These are phyloP conservation scores for Kappamyces sp. DNA, from an alignment of 192 early-diverging fungal genomes.

Conservation along the genomic window DNA sequence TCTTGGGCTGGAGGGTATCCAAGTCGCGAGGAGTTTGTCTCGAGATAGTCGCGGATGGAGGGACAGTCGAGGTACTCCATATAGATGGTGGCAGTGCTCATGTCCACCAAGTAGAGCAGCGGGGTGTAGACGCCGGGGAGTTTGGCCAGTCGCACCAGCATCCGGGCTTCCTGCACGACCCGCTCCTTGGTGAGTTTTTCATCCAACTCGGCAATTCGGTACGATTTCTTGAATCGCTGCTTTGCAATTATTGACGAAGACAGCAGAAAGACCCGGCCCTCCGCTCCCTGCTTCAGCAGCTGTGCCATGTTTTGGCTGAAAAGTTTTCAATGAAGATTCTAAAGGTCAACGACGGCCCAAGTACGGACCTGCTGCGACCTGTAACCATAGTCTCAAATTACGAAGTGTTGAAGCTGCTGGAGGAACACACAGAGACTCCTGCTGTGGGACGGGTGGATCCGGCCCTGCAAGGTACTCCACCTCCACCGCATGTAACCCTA, in stretches of 20 bases:
- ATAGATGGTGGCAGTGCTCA: slow-evolving; percentile 64
- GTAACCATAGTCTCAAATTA: no score
- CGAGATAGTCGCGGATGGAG: slow-evolving; percentile 62
- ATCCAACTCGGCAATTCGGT: slow-evolving; percentile 88
- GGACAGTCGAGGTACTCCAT: slow-evolving; percentile 83
- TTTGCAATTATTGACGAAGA: slow-evolving; percentile 60
- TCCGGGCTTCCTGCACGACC: slow-evolving; percentile 81
- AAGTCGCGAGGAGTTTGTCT: neutral
- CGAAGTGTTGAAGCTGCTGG: no score
- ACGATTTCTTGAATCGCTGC: slow-evolving; percentile 87
- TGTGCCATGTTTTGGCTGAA: no score
- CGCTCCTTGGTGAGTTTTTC: slow-evolving; percentile 69
- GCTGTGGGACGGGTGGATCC: no score
- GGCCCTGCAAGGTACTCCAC: no score
- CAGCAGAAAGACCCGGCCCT: no score
- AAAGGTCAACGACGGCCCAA: no score
- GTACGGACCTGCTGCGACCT: no score
- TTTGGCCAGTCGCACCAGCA: slow-evolving; percentile 64
- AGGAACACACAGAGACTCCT: no score
- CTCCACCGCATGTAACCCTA: no score
- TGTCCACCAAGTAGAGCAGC: slow-evolving; percentile 74
- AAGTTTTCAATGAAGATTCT: no score
- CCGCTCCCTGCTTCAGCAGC: no score
- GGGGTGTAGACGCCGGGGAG: slow-evolving; percentile 71
- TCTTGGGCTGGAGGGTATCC: neutral